Conservation (phyloP, 805 yeast species). For the Yamadazyma sp. region DNA sequence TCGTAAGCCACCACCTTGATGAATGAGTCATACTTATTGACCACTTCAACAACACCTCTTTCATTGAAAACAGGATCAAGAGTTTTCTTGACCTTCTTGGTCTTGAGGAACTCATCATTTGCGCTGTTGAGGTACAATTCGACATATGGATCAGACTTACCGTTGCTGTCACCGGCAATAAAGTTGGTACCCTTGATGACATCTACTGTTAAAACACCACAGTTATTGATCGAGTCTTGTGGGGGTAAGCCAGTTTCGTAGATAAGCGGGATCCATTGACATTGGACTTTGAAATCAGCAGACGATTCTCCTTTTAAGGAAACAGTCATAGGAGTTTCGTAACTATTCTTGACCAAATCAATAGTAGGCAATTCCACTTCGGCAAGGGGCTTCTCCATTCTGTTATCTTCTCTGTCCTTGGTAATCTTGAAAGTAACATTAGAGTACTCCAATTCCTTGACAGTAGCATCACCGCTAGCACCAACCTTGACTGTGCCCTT, state of each 20-base stretch:
- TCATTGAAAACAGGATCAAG: conserved; percentile 91
- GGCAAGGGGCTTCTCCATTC: conserved; percentile 57
- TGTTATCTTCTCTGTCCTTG: conserved; percentile 52
- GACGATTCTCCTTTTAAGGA: conserved; percentile 53
- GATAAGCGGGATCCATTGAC: conserved; percentile 78
- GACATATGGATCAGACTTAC: conserved; percentile 90
- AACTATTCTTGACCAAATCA: conserved; percentile 65
- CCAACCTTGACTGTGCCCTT: conserved; percentile 36
- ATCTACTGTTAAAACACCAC: conserved; percentile 66
- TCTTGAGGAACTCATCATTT: conserved; percentile 59
- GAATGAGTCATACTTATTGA: conserved; percentile 60
- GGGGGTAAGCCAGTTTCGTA: conserved; percentile 60
- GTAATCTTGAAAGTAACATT: conserved; percentile 59
- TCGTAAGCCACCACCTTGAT: conserved; percentile 65
- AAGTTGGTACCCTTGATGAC: conserved; percentile 65
- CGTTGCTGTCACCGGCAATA: conserved; percentile 85
- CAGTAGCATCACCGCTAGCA: conserved; percentile 65
- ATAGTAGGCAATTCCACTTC: conserved; percentile 66
- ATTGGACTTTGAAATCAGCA: conserved; percentile 55
- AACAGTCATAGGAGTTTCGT: conserved; percentile 56
- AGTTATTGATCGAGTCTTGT: conserved; percentile 70
- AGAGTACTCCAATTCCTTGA: conserved; percentile 80
- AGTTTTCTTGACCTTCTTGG: conserved; percentile 82
- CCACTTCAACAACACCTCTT: conserved; percentile 51
- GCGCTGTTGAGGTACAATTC: conserved; percentile 66